Evolutionary conservation across 2,329 filamentous ascomycete species (phyloP).

Genomic region (Cladophialophora yegresii): DNA sequence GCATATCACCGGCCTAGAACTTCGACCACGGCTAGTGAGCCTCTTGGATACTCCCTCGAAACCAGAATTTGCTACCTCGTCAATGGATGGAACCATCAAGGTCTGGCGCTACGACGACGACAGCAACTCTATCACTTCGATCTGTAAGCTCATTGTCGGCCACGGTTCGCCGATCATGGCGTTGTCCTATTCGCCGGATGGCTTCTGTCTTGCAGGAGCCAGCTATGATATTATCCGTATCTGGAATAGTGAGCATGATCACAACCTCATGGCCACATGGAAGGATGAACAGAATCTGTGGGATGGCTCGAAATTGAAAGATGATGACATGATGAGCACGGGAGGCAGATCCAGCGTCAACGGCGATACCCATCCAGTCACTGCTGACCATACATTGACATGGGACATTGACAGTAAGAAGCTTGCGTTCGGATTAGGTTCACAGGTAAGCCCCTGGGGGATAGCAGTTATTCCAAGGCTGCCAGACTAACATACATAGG

Average conservation of each 20-base stretch:
- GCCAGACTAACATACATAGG: constrained; percentile 28
- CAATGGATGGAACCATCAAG: constrained; percentile 49
- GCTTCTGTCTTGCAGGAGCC: constrained; percentile 50
- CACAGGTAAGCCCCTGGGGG: constrained; percentile 45
- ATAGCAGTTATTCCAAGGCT: constrained; percentile 1
- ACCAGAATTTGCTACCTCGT: constrained; percentile 47
- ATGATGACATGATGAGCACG: constrained; percentile 39
- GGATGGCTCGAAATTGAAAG: constrained; percentile 37
- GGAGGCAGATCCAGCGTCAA: constrained; percentile 43
- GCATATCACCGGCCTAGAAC: constrained; percentile 49
- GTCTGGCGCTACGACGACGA: constrained; percentile 42
- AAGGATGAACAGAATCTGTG: constrained; percentile 38
- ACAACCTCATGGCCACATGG: constrained; percentile 47
- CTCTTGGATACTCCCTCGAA: constrained; percentile 36
- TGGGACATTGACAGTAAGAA: constrained; percentile 59
- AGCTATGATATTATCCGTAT: constrained; percentile 49
- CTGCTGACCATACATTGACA: constrained; percentile 46
- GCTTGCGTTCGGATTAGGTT: constrained; percentile 53
- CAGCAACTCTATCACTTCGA: constrained; percentile 24
- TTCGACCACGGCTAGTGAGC: constrained; percentile 39
- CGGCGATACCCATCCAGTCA: constrained; percentile 37
- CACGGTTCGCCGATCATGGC: constrained; percentile 44
- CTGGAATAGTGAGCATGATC: constrained; percentile 51
- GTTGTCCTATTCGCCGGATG: constrained; percentile 51
- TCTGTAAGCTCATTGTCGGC: constrained; percentile 35